phyloP scores from a whole-genome alignment of 805 yeast species.

The Candida dendrica region DNA sequence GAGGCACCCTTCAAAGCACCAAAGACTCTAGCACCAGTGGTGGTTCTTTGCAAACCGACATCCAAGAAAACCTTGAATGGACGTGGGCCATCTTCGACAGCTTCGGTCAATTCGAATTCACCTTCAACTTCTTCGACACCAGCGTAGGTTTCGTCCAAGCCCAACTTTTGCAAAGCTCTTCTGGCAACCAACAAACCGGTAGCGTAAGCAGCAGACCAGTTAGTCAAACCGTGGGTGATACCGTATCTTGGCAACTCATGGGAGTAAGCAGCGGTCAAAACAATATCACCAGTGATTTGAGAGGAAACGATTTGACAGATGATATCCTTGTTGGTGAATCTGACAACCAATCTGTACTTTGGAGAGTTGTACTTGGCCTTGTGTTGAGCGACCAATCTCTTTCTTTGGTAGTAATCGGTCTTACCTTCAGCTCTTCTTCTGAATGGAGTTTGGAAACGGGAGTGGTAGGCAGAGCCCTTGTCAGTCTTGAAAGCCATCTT shows the following conservation, averaged over 20 bases:
- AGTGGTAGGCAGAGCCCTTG: slow-evolving; percentile 92
- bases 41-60: slow-evolving; percentile 99
- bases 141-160: slow-evolving; percentile 93
- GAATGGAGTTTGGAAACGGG: slow-evolving; percentile 99
- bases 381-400: slow-evolving; percentile 99
- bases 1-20: slow-evolving; percentile 99
- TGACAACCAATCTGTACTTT: slow-evolving; percentile 98
- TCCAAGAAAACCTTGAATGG: slow-evolving; percentile 99
- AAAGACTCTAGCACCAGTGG: slow-evolving; percentile 99
- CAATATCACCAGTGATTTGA: slow-evolving; percentile 94
- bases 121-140: slow-evolving; percentile 99
- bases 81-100: slow-evolving; percentile 98
- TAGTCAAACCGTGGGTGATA: slow-evolving; percentile 95
- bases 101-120: slow-evolving; percentile 97
- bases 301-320: slow-evolving; percentile 96
- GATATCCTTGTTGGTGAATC: slow-evolving; percentile 99
- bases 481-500: slow-evolving; percentile 72
- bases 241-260: slow-evolving; percentile 99
- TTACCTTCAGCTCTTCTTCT: slow-evolving; percentile 99
- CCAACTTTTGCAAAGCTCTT: slow-evolving; percentile 96
- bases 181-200: slow-evolving; percentile 97
- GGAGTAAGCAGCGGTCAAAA: slow-evolving; percentile 95
- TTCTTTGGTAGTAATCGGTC: slow-evolving; percentile 99
- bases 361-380: slow-evolving; percentile 99
- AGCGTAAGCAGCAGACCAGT: slow-evolving; percentile 99